A percentile compares a stretch with the other conserved stretches of the same genome.
phyloP scores from a whole-genome alignment of 2,329 filamentous ascomycete species.

The Cladosporium sp. region DNA sequence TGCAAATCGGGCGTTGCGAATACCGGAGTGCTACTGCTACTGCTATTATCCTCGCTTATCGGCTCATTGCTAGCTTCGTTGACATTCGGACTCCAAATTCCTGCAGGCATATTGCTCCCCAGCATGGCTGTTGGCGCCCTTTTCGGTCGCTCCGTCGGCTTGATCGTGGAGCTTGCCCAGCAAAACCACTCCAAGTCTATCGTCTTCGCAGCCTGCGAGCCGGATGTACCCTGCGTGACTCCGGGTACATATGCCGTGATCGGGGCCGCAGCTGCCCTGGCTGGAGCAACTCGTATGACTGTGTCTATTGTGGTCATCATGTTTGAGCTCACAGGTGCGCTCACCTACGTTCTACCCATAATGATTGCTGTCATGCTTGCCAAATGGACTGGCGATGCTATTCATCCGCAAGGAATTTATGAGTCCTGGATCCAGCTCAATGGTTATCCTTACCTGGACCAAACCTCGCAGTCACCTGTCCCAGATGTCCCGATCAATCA shows the following conservation, averaged over 20 bases:
- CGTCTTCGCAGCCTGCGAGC: constrained; percentile 74
- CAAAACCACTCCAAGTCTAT: constrained; percentile 73
- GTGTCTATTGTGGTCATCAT: constrained; percentile 99
- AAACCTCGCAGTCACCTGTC: constrained; percentile 72
- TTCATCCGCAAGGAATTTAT: constrained; percentile 91
- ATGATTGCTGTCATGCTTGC: constrained; percentile 99
- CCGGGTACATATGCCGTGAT: constrained; percentile 96
- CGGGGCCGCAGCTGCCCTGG: constrained; percentile 89
- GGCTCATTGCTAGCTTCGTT: constrained; percentile 83
- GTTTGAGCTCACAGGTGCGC: constrained; percentile 95
- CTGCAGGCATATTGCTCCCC: constrained; percentile 91
- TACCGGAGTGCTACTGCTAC: constrained; percentile 75
- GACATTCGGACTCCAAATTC: constrained; percentile 92
- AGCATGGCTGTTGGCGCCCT: constrained; percentile 95
- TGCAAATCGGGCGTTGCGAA: constrained; percentile 86
- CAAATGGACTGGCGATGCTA: constrained; percentile 97
- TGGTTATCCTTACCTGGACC: constrained; percentile 92
- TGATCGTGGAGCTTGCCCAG: constrained; percentile 87
- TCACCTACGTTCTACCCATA: constrained; percentile 95
- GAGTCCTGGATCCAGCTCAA: constrained; percentile 97
- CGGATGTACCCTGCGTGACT: constrained; percentile 83
- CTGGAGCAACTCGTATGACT: constrained; percentile 92
- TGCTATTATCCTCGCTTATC: constrained; percentile 77
- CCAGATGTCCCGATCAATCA: constrained; percentile 84
- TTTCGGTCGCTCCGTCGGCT: constrained; percentile 83